A percentile compares a stretch with the other conserved stretches of the same genome.
phyloP scores from a whole-genome alignment of 108 stramenopile species.

The Skeletonema costatum region DNA sequence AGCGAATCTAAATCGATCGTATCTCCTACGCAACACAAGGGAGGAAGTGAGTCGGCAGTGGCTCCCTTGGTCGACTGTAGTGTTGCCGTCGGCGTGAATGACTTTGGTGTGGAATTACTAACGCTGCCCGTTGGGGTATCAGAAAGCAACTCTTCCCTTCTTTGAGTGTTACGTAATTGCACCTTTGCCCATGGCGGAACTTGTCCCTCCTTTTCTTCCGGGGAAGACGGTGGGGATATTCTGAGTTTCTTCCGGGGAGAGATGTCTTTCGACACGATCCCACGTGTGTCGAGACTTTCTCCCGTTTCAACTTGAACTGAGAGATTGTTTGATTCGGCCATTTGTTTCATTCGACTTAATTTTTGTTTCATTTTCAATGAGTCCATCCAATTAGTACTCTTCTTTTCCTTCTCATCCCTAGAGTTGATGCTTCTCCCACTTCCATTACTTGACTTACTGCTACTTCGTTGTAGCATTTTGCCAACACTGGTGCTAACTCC shows the following conservation, averaged over 20 bases:
- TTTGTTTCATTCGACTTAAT: constrained; percentile 12
- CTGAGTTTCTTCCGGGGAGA: constrained; percentile 36
- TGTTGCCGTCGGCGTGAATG: neutral
- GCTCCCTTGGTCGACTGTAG: neutral
- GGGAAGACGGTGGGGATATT: constrained; percentile 22
- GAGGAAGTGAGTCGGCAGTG: neutral
- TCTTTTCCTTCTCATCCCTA: constrained; percentile 21
- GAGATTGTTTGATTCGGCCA: neutral
- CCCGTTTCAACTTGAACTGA: neutral
- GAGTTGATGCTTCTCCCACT: neutral
- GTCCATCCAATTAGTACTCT: constrained; percentile 38
- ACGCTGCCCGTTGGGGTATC: neutral
- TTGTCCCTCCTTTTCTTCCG: neutral
- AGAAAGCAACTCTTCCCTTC: constrained; percentile 3
- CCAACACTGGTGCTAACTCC: neutral
- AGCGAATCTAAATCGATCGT: constrained; percentile 31
- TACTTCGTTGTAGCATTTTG: neutral
- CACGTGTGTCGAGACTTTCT: neutral
- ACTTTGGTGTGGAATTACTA: neutral
- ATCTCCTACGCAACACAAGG: constrained; percentile 31
- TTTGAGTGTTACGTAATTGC: constrained; percentile 37
- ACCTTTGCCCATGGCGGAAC: constrained; percentile 36
- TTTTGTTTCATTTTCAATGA: constrained; percentile 42
- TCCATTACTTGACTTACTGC: neutral
- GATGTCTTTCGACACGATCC: neutral